These are phyloP conservation scores for Oryza nivara DNA, from an alignment of 176 grass and related monocot genomes.

Conservation along the genomic window DNA sequence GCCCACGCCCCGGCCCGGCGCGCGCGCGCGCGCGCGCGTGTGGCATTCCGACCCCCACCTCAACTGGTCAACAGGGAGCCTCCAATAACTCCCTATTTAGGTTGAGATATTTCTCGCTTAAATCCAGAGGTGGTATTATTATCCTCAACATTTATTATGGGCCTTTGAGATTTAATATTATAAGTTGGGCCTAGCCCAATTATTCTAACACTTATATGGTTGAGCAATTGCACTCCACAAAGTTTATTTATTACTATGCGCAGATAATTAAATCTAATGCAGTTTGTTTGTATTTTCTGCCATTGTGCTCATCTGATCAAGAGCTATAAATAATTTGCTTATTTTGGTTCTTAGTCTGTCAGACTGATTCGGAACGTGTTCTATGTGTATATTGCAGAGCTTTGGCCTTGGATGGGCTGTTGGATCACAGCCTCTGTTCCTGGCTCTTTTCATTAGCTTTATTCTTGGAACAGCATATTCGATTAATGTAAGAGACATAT, in stretches of 20 bases:
- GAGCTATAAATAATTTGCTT: background rate
- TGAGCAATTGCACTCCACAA: slow-evolving; percentile 1
- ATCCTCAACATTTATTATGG: too few relatives aligned
- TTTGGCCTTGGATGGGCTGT: slow-evolving; percentile 77
- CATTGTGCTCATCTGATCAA: background rate
- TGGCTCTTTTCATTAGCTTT: slow-evolving; percentile 93
- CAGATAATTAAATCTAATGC: background rate
- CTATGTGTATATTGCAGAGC: slow-evolving; percentile 69
- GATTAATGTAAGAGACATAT: slow-evolving; percentile 67
- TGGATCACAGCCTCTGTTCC: slow-evolving; percentile 82
- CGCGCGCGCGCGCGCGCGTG: too few relatives aligned
- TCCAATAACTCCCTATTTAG: too few relatives aligned
- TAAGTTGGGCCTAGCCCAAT: too few relatives aligned
- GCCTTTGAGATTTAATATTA: too few relatives aligned
- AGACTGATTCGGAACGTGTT: slow-evolving; percentile 36
- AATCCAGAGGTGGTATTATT: too few relatives aligned
- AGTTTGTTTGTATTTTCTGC: background rate
- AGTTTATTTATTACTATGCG: background rate
- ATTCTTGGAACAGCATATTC: slow-evolving; percentile 98
- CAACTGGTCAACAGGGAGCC: too few relatives aligned
- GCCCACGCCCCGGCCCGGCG: too few relatives aligned
- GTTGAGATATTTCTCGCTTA: too few relatives aligned
- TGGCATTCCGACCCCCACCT: too few relatives aligned
- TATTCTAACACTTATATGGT: too few relatives aligned
- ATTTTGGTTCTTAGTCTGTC: slow-evolving; percentile 12